These are phyloP conservation scores for Inga leiocalycina DNA, from an alignment of 306 rosid species.

Conservation along the genomic window DNA sequence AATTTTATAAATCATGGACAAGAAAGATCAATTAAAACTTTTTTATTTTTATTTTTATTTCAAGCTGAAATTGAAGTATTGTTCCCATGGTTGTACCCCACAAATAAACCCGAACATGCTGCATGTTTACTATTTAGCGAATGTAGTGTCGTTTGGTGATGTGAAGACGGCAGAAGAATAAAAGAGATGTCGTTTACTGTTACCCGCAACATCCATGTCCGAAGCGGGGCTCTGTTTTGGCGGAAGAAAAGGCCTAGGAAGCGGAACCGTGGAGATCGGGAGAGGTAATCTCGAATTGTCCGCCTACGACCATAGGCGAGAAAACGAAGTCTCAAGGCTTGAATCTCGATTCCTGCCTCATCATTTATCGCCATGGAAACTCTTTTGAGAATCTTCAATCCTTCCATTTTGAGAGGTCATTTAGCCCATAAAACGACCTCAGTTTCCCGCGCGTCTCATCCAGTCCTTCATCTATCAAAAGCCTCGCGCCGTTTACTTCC, in stretches of 20 bases:
- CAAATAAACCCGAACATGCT: no score
- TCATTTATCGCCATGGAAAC: slow-evolving; percentile 58
- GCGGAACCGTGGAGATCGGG: background rate
- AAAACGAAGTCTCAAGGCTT: background rate
- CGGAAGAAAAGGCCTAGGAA: background rate
- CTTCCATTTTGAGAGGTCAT: slow-evolving; percentile 48
- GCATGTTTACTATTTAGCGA: no score
- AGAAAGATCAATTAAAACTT: no score
- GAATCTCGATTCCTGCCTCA: background rate
- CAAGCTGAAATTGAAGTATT: no score
- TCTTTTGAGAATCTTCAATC: slow-evolving; percentile 41
- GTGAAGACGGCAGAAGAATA: no score
- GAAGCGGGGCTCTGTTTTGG: background rate
- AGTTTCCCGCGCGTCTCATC: background rate
- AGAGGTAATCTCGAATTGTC: background rate
- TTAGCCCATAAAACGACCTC: slow-evolving; percentile 43
- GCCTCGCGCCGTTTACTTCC: slow-evolving; percentile 13
- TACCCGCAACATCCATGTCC: background rate
- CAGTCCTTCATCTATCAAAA: slow-evolving; percentile 14
- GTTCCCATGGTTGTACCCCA: no score
- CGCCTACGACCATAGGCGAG: background rate
- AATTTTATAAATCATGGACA: no score
- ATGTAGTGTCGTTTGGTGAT: no score
- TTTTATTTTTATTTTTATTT: no score
- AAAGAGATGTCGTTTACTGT: no score